Base-by-base conservation (phyloP, 2,329 filamentous ascomycete genomes). In the Arthrobotrys sphaeroides region DNA sequence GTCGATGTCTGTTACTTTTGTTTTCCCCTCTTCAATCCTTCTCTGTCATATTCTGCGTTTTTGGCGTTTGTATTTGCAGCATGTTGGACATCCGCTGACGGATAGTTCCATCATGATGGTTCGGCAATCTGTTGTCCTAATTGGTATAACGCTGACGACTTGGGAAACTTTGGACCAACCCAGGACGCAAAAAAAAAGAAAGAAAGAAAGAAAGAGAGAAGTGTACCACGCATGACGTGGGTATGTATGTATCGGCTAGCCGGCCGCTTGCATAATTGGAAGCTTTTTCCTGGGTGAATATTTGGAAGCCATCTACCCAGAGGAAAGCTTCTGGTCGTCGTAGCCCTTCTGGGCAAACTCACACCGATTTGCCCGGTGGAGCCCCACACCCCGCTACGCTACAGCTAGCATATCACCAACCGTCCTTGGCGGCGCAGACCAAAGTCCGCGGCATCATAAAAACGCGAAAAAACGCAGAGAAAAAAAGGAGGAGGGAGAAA, bases 381-480 rank as follows among this genome's bases (percentile, higher is more conserved):
- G 45, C 60, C 60, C 60, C 60, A 51, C 60, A 43, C 28, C 22
- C 47, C 28, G 42, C 28, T 47, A n/a, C n/a, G n/a, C n/a, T n/a
- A n/a, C n/a, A n/a, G n/a, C n/a, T n/a, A n/a, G n/a, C n/a, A n/a
- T n/a, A 61, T 22, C 55, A 26, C 20, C 33, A 24, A 40, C 22
- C 18, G 26, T 3, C 12, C 12, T 13, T 13, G 7, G 7, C 13
- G 40, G 16, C 18, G 40, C 40, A 43, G n/a, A n/a, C 5, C 36
- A 40, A 9, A 5, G n/a, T 40, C 38, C 20, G 38, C 22, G 22
- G 22, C 24, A 12, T 4, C 38, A 24, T 31, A n/a, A 66, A 49
- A 68, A 68, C 40, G 49, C 62, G 51, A 60, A 26, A 68, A 43
- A 68, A 40, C 64, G 64, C 51, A 49, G 31, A 38, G 43, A 38